Evolutionary conservation across 1,139 yeast species (phyloP).

Genomic region (Geotrichum reessii): DNA sequence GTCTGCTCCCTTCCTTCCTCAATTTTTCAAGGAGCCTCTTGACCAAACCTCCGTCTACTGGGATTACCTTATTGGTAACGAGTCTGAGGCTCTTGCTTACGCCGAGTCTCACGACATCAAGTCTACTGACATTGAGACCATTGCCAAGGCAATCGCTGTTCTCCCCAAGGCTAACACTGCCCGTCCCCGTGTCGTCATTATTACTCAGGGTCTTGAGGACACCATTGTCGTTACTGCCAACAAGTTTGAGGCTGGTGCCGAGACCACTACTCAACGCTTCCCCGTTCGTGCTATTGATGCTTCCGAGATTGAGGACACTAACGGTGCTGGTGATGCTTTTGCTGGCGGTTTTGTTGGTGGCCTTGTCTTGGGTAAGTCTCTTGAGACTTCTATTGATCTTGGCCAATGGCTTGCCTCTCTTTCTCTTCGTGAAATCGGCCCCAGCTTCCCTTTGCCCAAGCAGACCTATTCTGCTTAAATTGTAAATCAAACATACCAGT

Average conservation of each 20-base stretch:
- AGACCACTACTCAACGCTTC: slow-evolving; percentile 47
- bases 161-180: slow-evolving; percentile 69
- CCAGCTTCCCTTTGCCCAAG: slow-evolving; percentile 80
- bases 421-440: slow-evolving; percentile 90
- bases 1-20: slow-evolving; percentile 95
- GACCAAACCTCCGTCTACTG: slow-evolving; percentile 78
- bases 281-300: slow-evolving; percentile 68
- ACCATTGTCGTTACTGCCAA: slow-evolving; percentile 60
- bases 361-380: slow-evolving; percentile 63
- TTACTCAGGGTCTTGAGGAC: slow-evolving; percentile 87
- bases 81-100: slow-evolving; percentile 92
- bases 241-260: slow-evolving; percentile 38
- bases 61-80: slow-evolving; percentile 90
- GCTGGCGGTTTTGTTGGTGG: slow-evolving; percentile 97
- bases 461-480: slow-evolving; percentile 42
- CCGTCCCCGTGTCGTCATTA: slow-evolving; percentile 75
- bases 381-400: slow-evolving; percentile 60
- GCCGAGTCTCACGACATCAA: slow-evolving; percentile 72
- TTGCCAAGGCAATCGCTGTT: slow-evolving; percentile 77
- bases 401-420: slow-evolving; percentile 97
- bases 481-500: neutral
- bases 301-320: slow-evolving; percentile 75
- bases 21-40: slow-evolving; percentile 89
- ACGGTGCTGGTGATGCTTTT: slow-evolving; percentile 99
- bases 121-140: slow-evolving; percentile 60